Conservation (phyloP, 2,329 filamentous ascomycete genomes). For the Ceratocystis lukuohia region DNA sequence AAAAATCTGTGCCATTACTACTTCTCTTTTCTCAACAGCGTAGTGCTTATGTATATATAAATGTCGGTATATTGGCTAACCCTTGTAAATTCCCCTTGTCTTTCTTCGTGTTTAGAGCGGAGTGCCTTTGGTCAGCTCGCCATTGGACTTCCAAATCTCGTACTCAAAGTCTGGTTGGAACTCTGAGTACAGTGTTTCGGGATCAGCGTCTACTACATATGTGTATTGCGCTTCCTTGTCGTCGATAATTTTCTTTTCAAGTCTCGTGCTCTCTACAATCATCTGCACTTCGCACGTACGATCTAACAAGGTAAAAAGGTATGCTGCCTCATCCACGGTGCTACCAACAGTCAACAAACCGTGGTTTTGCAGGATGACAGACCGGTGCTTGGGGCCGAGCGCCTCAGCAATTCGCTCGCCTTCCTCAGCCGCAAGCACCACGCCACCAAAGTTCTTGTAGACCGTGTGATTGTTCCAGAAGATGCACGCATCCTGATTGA, state of each 20-base stretch:
- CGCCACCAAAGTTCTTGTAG: slow-evolving; percentile 47
- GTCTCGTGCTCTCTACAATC: slow-evolving; percentile 24
- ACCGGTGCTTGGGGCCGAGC: slow-evolving; percentile 38
- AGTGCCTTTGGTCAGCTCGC: slow-evolving; percentile 20
- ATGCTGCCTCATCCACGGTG: slow-evolving; percentile 56
- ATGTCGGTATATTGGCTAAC: neutral
- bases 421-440: slow-evolving; percentile 49
- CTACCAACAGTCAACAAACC: slow-evolving; percentile 48
- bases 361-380: slow-evolving; percentile 49
- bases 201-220: slow-evolving; percentile 25
- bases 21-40: neutral
- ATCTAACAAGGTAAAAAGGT: slow-evolving; percentile 39
- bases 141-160: slow-evolving; percentile 26
- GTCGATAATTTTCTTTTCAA: slow-evolving; percentile 25
- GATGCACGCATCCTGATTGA: slow-evolving; percentile 46
- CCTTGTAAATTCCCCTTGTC: neutral
- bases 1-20: neutral
- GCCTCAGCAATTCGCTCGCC: slow-evolving; percentile 44
- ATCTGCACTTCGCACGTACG: slow-evolving; percentile 27
- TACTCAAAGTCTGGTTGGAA: slow-evolving; percentile 29
- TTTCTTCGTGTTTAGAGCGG: neutral
- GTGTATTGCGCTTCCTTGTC: slow-evolving; percentile 32
- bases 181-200: slow-evolving; percentile 26
- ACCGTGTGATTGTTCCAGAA: slow-evolving; percentile 46
- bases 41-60: neutral